Evolutionary conservation across 495 filamentous ascomycete species (phyloP), one percentile per base, ranked within the genome.

Genomic region (Lasiosphaeria ovina): DNA sequence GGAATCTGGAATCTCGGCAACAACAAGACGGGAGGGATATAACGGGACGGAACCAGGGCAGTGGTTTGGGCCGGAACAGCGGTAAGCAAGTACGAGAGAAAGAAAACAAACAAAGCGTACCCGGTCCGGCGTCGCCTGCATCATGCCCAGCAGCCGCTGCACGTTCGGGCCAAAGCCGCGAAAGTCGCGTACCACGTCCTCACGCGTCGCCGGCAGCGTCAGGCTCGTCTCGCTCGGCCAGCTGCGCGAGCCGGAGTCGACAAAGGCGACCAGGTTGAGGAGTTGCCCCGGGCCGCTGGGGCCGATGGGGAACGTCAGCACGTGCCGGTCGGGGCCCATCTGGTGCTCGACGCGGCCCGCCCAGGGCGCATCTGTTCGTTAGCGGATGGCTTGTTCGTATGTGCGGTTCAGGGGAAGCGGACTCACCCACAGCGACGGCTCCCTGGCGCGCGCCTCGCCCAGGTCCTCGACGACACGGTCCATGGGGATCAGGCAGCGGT

Each of bases 291-390:
- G 38, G 38, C 38, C 38, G 44, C 12, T 14, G 44, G 12, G 76
- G 66, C 84, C 81, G 35, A 90, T 87, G 0, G 87, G 87, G 66
- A 85, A 89, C 0, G 86, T 89, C 12, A 89, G 75, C 0, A 83
- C 71, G 62, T 87, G 84, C 0, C 77, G 78, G 42, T 83, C 79
- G 7, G 81, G 74, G 0, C 87, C 87, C 55, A 89, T 65, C 65
- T 85, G 84, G 55, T 85, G 66, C 36, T 82, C 78, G 34, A 74
- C 24, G 24, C 24, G 24, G 24, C 24, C 24, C 24, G 24, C 24
- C 24, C 24, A 24, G 24, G 24, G 24, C 24, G 24, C 24, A 24
- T 24, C 24, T 24, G 24, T 24, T 73, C 12, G 45, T 61, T 38
- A 56, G 59, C 42, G n/a, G 31, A n/a, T n/a, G 82, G 82, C 16